phyloP scores from a whole-genome alignment of 371 early-diverging fungal genomes.

The Apophysomyces elegans region DNA sequence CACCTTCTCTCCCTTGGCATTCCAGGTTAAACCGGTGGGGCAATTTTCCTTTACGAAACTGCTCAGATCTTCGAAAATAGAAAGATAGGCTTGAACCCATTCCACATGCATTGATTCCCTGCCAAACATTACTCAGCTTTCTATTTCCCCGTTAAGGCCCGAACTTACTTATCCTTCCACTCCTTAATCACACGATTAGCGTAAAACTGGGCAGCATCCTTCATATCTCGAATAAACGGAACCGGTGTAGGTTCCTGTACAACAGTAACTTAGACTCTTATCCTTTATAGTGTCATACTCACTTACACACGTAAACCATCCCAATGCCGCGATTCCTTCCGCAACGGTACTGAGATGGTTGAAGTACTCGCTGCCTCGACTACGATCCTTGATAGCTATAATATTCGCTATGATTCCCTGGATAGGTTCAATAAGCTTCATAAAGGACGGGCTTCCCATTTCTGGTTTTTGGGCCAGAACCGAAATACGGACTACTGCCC shows the following conservation, averaged over 20 bases:
- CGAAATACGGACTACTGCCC: constrained; percentile 77
- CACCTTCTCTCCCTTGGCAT: constrained; percentile 76
- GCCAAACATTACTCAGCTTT: constrained; percentile 14
- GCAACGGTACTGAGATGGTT: constrained; percentile 86
- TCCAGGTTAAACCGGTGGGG: constrained; percentile 93
- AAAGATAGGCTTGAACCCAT: constrained; percentile 77
- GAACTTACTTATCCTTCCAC: constrained; percentile 83
- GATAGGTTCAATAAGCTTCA: constrained; percentile 72
- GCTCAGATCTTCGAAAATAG: constrained; percentile 74
- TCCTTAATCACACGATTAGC: constrained; percentile 90
- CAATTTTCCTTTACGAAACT: constrained; percentile 88
- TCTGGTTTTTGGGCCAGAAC: constrained; percentile 81
- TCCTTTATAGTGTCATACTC: not conserved
- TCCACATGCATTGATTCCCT: constrained; percentile 84
- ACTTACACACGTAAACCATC: constrained; percentile 90
- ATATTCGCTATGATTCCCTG: constrained; percentile 71
- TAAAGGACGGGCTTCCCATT: constrained; percentile 50
- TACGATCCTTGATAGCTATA: constrained; percentile 73
- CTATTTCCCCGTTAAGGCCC: not conserved
- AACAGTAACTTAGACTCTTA: not conserved
- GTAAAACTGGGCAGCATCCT: constrained; percentile 92
- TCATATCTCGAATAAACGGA: constrained; percentile 87
- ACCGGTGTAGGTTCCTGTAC: constrained; percentile 87
- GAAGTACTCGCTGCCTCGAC: constrained; percentile 74
- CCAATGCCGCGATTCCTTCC: constrained; percentile 89